phyloP scores from a whole-genome alignment of 768 basidiomycete genomes.

The Leccinellum luteum region DNA sequence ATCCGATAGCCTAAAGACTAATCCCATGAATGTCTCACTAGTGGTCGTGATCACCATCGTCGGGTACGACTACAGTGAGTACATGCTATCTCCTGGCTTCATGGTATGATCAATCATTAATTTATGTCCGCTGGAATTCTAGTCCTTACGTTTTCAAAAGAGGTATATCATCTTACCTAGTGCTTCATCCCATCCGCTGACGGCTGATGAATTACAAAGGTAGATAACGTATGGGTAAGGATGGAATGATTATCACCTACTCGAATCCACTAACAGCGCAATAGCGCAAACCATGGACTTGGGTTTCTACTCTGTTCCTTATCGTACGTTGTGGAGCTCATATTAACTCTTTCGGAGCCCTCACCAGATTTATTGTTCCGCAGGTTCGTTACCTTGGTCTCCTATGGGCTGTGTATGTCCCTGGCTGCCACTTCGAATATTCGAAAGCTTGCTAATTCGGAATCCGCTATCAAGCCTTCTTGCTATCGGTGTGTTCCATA shows the following conservation, averaged over 20 bases:
- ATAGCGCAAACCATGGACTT: not conserved
- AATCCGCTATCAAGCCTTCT: not conserved
- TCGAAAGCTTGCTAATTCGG: not conserved
- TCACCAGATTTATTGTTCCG: not conserved
- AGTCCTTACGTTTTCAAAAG: constrained; percentile 15
- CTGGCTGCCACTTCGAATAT: not conserved
- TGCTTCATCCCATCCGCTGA: not conserved
- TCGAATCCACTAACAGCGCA: not conserved
- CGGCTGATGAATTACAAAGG: not conserved
- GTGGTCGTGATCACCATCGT: constrained; percentile 4
- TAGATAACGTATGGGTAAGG: constrained; percentile 3
- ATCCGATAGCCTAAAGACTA: not conserved
- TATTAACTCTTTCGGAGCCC: not conserved
- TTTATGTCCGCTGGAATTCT: not conserved
- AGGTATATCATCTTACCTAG: not conserved
- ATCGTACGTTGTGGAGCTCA: not conserved
- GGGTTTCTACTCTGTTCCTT: not conserved
- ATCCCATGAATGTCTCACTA: not conserved
- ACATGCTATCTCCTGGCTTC: too few relatives aligned
- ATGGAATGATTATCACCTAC: not conserved
- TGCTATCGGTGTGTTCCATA: not conserved
- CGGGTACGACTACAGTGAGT: constrained; percentile 18
- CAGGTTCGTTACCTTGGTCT: not conserved
- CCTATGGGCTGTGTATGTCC: not conserved
- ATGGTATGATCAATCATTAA: too few relatives aligned